Evolutionary conservation across 2,329 filamentous ascomycete species (phyloP), one percentile per base, ranked within the genome.

Genomic region (Albifimbria verrucaria): DNA sequence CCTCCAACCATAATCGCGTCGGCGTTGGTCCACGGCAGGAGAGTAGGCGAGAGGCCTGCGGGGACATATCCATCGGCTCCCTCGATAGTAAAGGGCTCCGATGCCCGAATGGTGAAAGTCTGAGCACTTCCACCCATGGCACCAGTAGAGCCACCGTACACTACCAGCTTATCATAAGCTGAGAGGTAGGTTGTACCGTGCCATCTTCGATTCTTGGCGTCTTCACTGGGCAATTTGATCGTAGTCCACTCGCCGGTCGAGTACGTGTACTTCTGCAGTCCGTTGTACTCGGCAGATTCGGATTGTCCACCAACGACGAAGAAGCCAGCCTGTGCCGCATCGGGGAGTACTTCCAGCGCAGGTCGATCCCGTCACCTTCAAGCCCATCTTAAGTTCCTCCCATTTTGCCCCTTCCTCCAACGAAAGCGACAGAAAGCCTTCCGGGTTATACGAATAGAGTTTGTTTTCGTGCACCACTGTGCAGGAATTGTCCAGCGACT

Each of bases 401-500:
- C 93, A 97, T 72, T 83, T 72, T 48, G 85, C 88, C 49, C 88
- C 88, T 59, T 85, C 71, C 57, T 81, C 72, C 57, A 97, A 73
- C 12, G 78, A 71, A 58, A 97, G 72, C 9, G 88, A 88, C 67
- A 92, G 83, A 62, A 97, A 92, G 24, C 85, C 89, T 46, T 82
- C 73, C 9, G 84, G 73, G 6, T 90, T 90, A 69, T 90, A 96
- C 45, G 89, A 86, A 74, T 95, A 97, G 50, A 97, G 83, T 12
- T 86, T 91, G 69, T 92, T 86, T 66, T 92, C 79, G 75, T 90
- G 79, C 56, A 97, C 81, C 65, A 88, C 83, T 53, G 92, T 91
- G 73, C 93, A 97, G 64, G 90, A 86, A 71, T 87, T 85, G 69
- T 85, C 82, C 68, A 97, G 75, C 57, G 86, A 77, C 66, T 85